phyloP scores from a whole-genome alignment of 1,139 yeast genomes.

The Candida buenavistaensis region DNA sequence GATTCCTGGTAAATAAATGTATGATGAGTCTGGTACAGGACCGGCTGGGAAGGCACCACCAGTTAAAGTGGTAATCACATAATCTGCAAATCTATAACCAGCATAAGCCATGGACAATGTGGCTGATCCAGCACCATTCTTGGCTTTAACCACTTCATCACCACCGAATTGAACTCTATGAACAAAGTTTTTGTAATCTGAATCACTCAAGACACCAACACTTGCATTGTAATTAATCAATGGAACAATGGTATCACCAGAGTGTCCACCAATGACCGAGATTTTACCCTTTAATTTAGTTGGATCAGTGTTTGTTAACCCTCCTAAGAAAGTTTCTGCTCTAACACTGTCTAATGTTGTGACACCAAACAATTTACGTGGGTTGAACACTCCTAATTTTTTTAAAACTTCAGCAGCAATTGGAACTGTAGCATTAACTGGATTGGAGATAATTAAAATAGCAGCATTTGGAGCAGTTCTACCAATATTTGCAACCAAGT shows the following conservation, averaged over 20 bases:
- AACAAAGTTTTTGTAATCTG: conserved; percentile 43
- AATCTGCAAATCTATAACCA: conserved; percentile 65
- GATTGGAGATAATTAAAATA: conserved; percentile 69
- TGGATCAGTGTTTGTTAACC: conserved; percentile 37
- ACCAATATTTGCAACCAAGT: conserved; percentile 60
- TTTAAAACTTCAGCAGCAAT: conserved; percentile 72
- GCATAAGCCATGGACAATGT: conserved; percentile 79
- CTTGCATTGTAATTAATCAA: conserved; percentile 30
- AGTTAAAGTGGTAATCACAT: conserved; percentile 43
- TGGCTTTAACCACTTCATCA: conserved; percentile 77
- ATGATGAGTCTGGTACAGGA: conserved; percentile 54
- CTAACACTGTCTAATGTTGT: conserved; percentile 71
- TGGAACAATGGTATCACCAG: conserved; percentile 77
- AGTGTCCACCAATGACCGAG: conserved; percentile 73
- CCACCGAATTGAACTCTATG: conserved; percentile 75
- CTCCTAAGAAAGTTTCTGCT: conserved; percentile 64
- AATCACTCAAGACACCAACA: conserved; percentile 28
- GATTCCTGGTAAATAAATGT: conserved; percentile 58
- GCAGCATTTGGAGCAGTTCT: conserved; percentile 60
- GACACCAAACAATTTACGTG: conserved; percentile 67
- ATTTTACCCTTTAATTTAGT: conserved; percentile 46
- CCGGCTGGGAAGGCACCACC: conserved; percentile 20
- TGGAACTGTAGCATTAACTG: conserved; percentile 75
- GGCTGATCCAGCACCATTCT: conserved; percentile 76
- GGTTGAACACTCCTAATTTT: conserved; percentile 59